Base-by-base conservation (phyloP, 2,329 filamentous ascomycete genomes). In the Aspergillus hortae region DNA sequence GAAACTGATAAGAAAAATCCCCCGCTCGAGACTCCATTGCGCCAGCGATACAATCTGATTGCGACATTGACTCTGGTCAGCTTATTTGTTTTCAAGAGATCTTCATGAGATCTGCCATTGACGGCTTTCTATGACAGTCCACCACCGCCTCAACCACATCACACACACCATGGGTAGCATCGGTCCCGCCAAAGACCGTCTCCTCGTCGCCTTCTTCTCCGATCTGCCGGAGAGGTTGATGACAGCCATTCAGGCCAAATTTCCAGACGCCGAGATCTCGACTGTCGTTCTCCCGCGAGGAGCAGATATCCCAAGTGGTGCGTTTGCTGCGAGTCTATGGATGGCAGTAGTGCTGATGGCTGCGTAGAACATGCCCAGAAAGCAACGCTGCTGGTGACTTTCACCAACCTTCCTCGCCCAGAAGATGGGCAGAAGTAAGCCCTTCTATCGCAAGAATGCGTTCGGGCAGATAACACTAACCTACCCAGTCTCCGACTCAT, bases 401-500 rank as follows among this genome's bases (percentile, higher is more conserved):
- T 61, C n/a, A 38, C 41, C 7, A 55, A 60, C 49, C 56, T 68
- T 9, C 66, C 66, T 3, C 49, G 56, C 4, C 57, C 55, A 12
- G 61, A 67, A 48, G 66, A 68, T 55, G 57, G 63, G 4, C 46
- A 54, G 14, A 61, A 67, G 66, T 67, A 58, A 19, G 19, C 19
- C 19, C 19, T 19, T 19, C 19, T 19, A 19, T 19, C 19, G 19
- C 19, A 19, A 19, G 19, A 4, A 19, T 19, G 19, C 19, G 19
- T 19, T 19, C 19, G 19, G 19, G 19, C 19, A 19, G 19, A 19
- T 3, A 19, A 19, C 19, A 19, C 19, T 51, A 30, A 30, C 32
- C 35, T 36, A 25, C 9, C 43, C 43, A 73, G 70, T 25, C 59
- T 75, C 17, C 74, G 79, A 56, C 64, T 82, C 46, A 76, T 85